A percentile compares a stretch with the other conserved stretches of the same genome.
phyloP scores from a whole-genome alignment of 495 filamentous ascomycete genomes.

The Podospora pseudopauciseta region DNA sequence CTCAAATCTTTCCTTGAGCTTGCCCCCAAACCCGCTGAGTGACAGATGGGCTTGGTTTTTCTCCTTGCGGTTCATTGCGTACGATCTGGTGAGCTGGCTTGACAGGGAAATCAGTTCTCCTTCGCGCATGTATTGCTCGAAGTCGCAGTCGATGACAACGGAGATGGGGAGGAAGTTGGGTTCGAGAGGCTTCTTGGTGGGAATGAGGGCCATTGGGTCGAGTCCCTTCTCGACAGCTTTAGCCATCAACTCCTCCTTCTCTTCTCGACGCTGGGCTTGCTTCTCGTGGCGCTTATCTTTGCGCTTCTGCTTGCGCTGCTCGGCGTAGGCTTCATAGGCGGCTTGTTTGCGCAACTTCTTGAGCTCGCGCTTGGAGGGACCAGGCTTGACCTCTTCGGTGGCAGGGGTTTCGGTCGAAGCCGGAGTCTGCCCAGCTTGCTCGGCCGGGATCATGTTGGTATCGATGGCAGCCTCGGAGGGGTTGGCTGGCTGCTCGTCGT shows the following conservation, averaged over 20 bases:
- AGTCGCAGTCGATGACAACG: slow-evolving; percentile 86
- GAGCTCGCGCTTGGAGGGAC: slow-evolving; percentile 72
- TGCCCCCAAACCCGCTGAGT: slow-evolving; percentile 71
- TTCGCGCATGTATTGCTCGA: slow-evolving; percentile 81
- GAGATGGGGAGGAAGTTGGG: slow-evolving; percentile 61
- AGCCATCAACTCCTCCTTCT: slow-evolving; percentile 38
- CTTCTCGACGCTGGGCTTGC: slow-evolving; percentile 53
- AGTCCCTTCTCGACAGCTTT: slow-evolving; percentile 42
- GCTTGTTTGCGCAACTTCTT: slow-evolving; percentile 67
- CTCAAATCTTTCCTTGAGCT: slow-evolving; percentile 75
- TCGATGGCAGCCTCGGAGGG: slow-evolving; percentile 7
- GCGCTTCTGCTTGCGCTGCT: slow-evolving; percentile 64
- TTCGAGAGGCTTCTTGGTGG: slow-evolving; percentile 25
- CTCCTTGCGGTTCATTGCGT: slow-evolving; percentile 76
- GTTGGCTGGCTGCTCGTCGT: slow-evolving; percentile 6
- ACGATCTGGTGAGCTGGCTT: slow-evolving; percentile 77
- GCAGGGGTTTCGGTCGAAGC: slow-evolving; percentile 10
- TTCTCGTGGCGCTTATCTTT: slow-evolving; percentile 67
- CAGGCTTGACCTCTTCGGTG: slow-evolving; percentile 9
- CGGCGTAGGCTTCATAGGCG: slow-evolving; percentile 64
- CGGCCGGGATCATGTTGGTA: background rate
- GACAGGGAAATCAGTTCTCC: slow-evolving; percentile 78
- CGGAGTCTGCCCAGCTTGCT: background rate
- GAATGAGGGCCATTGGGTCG: slow-evolving; percentile 28
- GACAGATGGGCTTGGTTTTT: slow-evolving; percentile 63